Conservation (phyloP, 441 rosid species). For the Isatis lusitanica region DNA sequence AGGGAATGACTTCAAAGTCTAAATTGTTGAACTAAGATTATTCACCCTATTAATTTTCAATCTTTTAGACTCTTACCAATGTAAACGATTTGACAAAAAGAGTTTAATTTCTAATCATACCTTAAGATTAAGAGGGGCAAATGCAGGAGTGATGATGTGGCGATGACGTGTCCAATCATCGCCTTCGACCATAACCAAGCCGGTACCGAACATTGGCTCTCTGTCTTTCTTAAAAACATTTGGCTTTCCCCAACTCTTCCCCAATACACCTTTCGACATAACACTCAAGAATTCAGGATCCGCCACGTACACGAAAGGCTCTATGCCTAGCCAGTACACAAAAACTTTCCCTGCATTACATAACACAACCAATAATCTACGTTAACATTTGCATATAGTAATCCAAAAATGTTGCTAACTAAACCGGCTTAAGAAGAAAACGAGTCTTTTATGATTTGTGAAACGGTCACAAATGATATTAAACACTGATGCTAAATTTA, state of each 20-base stretch:
- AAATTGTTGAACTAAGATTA: conserved; percentile 30
- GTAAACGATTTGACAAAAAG: background rate
- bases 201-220: conserved; percentile 90
- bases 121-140: conserved; percentile 81
- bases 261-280: conserved; percentile 76
- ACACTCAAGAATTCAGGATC: conserved; percentile 85
- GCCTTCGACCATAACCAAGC: conserved; percentile 89
- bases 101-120: conserved; percentile 33
- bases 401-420: background rate
- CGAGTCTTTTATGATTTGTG: background rate
- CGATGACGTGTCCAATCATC: conserved; percentile 96
- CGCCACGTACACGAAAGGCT: conserved; percentile 88
- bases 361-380: background rate
- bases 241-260: conserved; percentile 98
- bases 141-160: conserved; percentile 86
- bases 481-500: background rate
- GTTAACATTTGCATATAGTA: background rate
- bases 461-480: background rate
- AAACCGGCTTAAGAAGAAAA: background rate
- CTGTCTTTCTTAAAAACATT: conserved; percentile 78
- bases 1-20: conserved; percentile 8
- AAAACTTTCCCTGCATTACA: conserved; percentile 80
- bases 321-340: conserved; percentile 91
- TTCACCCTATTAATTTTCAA: conserved; percentile 25
- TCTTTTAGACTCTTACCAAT: conserved; percentile 6